Base-by-base conservation (phyloP, 768 basidiomycete species). In the Leccinum olivaceopallidum region DNA sequence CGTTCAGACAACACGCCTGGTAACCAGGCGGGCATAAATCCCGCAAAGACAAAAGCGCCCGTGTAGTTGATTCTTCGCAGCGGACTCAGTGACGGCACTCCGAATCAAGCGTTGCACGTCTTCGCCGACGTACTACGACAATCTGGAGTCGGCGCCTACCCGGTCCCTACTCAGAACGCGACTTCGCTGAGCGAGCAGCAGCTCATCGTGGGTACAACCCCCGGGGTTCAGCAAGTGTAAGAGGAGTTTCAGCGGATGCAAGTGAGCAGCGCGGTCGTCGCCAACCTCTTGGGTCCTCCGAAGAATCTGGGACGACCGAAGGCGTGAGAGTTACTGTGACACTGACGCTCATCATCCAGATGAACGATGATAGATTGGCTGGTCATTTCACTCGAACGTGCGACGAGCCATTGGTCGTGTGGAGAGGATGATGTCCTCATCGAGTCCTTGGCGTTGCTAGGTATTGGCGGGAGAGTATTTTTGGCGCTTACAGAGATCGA, bases 71-170 rank as follows among this genome's bases (percentile, higher is more conserved):
- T 8, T 39, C 39, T 39, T 14, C 28, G 3, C 57, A 85, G 86
- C 78, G 26, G 77, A 85, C 61, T 70, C 26, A 26, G 26, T 87
- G 54, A 69, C 69, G 0, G 71, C 80, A 0, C 78, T 89, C n/a
- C 22, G 22, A 82, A 82, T 56, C 81, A 85, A 63, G 75, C 78
- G 16, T 63, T 87, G 1, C 73, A 78, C 13, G 56, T 73, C 1
- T 75, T 87, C 12, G 72, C 77, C 5, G 81, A 86, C 10, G 62
- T 80, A 34, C 73, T 89, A 62, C 78, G 81, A 2, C 78, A 83
- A 55, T 81, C 83, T 0, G 88, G 88, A n/a, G 80, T 89, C 18
- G 88, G 88, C 2, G 87, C 85, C 2, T 78, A 87, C 52, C 87
- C 88, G 1, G 63, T 86, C 10, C 71, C 82, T 5, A 73, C 76